These are phyloP conservation scores for Herpetomonas tarakana DNA, from an alignment of 208 protist species.

Conservation along the genomic window DNA sequence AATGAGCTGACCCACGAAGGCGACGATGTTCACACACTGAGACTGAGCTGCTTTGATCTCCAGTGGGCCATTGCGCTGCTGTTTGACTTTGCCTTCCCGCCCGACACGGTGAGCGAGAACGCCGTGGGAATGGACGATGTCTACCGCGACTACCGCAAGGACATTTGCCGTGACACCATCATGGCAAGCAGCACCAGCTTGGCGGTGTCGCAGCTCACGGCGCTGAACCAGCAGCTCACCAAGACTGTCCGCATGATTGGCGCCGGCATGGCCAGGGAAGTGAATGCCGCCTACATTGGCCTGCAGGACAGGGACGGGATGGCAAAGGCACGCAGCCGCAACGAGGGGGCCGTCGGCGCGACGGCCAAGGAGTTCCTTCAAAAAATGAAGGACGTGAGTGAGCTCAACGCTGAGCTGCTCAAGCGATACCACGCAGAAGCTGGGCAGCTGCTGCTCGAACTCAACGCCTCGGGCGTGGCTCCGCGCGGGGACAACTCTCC, in stretches of 20 bases:
- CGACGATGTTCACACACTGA: conserved; percentile 29
- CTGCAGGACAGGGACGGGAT: not conserved
- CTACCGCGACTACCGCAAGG: conserved; percentile 14
- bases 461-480: not conserved
- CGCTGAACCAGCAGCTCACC: conserved; percentile 32
- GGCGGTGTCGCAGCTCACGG: conserved; percentile 8
- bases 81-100: conserved; percentile 62
- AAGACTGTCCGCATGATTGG: conserved; percentile 41
- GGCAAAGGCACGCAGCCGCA: conserved; percentile 5
- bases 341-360: not conserved
- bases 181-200: conserved; percentile 20
- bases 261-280: conserved; percentile 22
- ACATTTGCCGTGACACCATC: conserved; percentile 27
- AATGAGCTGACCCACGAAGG: conserved; percentile 14
- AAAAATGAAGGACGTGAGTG: not conserved
- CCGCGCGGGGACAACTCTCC: not conserved
- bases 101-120: conserved; percentile 3
- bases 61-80: conserved; percentile 63
- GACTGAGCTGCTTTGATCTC: conserved; percentile 50
- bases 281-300: conserved; percentile 18
- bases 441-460: conserved; percentile 7
- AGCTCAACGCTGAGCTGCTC: conserved; percentile 15
- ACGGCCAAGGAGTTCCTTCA: conserved; percentile 13
- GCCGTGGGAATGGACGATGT: conserved; percentile 16
- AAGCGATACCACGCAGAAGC: conserved; percentile 26